Evolutionary conservation across 2,329 filamentous ascomycete species (phyloP).

Genomic region (Fusarium agapanthi): DNA sequence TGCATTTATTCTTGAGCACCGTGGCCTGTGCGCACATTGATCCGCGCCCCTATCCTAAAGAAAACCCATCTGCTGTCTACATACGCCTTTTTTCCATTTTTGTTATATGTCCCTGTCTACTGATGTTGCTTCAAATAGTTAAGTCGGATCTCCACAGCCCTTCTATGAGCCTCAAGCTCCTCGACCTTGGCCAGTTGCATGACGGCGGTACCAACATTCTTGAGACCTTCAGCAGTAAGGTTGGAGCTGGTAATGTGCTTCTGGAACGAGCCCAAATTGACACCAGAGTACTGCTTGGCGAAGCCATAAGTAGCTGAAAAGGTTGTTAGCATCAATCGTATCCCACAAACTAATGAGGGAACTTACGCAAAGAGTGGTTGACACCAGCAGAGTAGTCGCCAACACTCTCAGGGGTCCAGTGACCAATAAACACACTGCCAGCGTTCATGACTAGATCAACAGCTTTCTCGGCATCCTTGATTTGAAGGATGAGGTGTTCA

Average conservation of each 20-base stretch:
- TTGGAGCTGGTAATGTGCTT: conserved; percentile 98
- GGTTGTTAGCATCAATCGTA: conserved; percentile 30
- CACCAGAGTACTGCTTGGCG: conserved; percentile 97
- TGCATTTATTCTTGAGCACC: not conserved
- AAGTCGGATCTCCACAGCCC: conserved; percentile 87
- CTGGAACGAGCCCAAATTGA: conserved; percentile 94
- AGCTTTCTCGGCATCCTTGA: conserved; percentile 77
- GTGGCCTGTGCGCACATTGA: not conserved
- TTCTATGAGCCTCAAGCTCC: conserved; percentile 90
- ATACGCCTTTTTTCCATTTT: conserved; percentile 20
- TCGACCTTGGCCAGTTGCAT: conserved; percentile 97
- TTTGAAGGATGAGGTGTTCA: conserved; percentile 93
- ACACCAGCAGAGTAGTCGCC: conserved; percentile 98
- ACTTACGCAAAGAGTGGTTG: conserved; percentile 95
- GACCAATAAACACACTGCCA: conserved; percentile 93
- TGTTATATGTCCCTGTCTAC: conserved; percentile 18
- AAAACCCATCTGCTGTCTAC: conserved; percentile 9
- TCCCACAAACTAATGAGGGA: not conserved
- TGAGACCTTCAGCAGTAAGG: conserved; percentile 83
- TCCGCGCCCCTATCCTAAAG: conserved; percentile 11
- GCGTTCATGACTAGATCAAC: conserved; percentile 89
- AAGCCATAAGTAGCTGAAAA: conserved; percentile 90
- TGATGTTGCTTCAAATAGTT: conserved; percentile 54
- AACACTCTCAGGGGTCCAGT: conserved; percentile 97
- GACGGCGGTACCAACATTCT: conserved; percentile 86